phyloP scores from a whole-genome alignment of 495 filamentous ascomycete species.

The Penicillium angulare region DNA sequence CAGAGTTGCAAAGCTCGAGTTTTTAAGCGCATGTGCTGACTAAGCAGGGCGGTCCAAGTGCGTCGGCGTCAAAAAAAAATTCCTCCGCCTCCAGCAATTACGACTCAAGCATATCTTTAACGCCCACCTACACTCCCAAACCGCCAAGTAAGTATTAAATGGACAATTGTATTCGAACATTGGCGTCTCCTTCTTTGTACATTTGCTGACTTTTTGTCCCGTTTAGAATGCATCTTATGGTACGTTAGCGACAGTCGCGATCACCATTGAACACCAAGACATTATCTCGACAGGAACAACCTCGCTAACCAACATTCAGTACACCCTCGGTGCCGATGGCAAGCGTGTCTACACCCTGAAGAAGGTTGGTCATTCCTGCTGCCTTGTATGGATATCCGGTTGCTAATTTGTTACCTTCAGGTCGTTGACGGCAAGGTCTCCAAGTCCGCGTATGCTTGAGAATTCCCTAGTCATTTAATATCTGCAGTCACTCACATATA shows the following conservation, averaged over 20 bases:
- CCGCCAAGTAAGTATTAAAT: slow-evolving; percentile 31
- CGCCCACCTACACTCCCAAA: slow-evolving; percentile 7
- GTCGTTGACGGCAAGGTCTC: slow-evolving; percentile 71
- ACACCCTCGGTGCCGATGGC: slow-evolving; percentile 72
- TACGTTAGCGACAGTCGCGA: slow-evolving; percentile 19
- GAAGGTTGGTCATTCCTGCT: slow-evolving; percentile 23
- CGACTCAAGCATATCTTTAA: slow-evolving; percentile 9
- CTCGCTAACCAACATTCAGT: slow-evolving; percentile 44
- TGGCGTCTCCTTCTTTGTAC: not conserved
- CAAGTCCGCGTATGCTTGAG: slow-evolving; percentile 64
- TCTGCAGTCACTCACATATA: slow-evolving; percentile 2
- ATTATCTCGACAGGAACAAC: not conserved
- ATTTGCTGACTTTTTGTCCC: slow-evolving; percentile 16
- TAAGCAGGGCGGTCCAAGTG: slow-evolving; percentile 28
- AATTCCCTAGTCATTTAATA: not conserved
- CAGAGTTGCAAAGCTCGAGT: slow-evolving; percentile 20
- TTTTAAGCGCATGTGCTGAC: slow-evolving; percentile 35
- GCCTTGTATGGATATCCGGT: not conserved
- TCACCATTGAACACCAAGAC: slow-evolving; percentile 1
- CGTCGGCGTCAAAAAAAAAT: slow-evolving; percentile 34
- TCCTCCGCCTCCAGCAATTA: slow-evolving; percentile 18
- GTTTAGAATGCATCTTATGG: slow-evolving; percentile 55
- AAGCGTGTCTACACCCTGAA: slow-evolving; percentile 79
- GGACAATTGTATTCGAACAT: not conserved
- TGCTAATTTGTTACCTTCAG: too few species aligned